phyloP scores from a whole-genome alignment of 2,329 filamentous ascomycete species.

The Escovopsis sp. region DNA sequence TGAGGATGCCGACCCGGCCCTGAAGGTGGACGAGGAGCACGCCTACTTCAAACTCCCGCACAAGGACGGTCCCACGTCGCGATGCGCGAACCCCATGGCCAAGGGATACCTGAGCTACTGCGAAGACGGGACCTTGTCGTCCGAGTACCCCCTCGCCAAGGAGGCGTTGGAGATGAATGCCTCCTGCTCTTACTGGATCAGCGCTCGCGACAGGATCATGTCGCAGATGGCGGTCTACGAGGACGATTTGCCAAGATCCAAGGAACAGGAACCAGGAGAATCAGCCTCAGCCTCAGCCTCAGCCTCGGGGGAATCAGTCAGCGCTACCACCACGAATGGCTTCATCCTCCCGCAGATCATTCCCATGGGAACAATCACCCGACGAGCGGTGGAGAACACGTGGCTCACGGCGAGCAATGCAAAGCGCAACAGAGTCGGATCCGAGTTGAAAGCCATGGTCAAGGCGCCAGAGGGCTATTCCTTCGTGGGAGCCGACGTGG shows the following conservation, averaged over 20 bases:
- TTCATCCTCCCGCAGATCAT: slow-evolving; percentile 93
- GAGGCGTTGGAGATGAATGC: slow-evolving; percentile 97
- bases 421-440: slow-evolving; percentile 89
- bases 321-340: slow-evolving; percentile 28
- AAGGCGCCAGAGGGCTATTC: slow-evolving; percentile 78
- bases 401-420: slow-evolving; percentile 98
- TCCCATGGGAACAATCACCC: slow-evolving; percentile 94
- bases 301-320: slow-evolving; percentile 4
- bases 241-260: slow-evolving; percentile 32
- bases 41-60: slow-evolving; percentile 89
- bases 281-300: not conserved
- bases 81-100: slow-evolving; percentile 77
- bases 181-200: slow-evolving; percentile 98
- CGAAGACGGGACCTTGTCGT: slow-evolving; percentile 74
- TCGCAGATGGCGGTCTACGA: slow-evolving; percentile 92
- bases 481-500: slow-evolving; percentile 94
- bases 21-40: slow-evolving; percentile 52
- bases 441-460: slow-evolving; percentile 94
- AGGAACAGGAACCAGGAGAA: slow-evolving; percentile 3
- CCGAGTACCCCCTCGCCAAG: slow-evolving; percentile 79
- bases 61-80: slow-evolving; percentile 76
- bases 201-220: slow-evolving; percentile 79
- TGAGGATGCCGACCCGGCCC: slow-evolving; percentile 49
- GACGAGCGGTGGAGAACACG: slow-evolving; percentile 89
- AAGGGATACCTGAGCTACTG: slow-evolving; percentile 88